Conservation (phyloP, 2,329 filamentous ascomycete species). For the Bertia moriformis region DNA sequence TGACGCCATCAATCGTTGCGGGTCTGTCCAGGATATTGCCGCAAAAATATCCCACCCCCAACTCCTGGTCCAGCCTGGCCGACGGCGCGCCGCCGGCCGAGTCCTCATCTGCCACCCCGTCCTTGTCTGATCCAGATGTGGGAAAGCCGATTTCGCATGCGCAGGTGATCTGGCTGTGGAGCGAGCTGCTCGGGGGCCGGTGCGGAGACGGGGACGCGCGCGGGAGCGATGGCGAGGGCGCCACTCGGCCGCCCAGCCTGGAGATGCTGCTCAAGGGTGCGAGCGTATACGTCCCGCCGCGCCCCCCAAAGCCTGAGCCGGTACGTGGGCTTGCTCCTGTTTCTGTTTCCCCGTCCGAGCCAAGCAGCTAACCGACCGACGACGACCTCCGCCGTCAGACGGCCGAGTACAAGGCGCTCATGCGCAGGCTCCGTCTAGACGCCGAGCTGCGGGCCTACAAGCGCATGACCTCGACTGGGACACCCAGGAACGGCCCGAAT, state of each 20-base stretch:
- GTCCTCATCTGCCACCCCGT: constrained; percentile 34
- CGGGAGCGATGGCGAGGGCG: constrained; percentile 11
- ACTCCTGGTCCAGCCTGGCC: too few species aligned
- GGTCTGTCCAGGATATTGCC: constrained; percentile 29
- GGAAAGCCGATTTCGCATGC: constrained; percentile 60
- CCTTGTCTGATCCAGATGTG: constrained; percentile 11
- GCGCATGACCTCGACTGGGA: constrained; percentile 55
- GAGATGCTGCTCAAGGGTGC: constrained; percentile 61
- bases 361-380: too few species aligned
- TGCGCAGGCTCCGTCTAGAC: constrained; percentile 69
- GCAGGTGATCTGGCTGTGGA: constrained; percentile 51
- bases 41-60: too few species aligned
- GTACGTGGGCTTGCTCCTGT: too few species aligned
- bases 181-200: too few species aligned
- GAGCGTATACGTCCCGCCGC: constrained; percentile 63
- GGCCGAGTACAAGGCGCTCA: constrained; percentile 71
- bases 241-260: too few species aligned
- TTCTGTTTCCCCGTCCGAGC: too few species aligned
- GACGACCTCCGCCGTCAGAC: constrained; percentile 35
- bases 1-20: constrained; percentile 55
- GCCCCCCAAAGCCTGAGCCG: constrained; percentile 62
- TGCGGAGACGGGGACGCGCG: too few species aligned
- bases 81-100: too few species aligned
- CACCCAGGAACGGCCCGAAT: constrained; percentile 43
- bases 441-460: constrained; percentile 74